Evolutionary conservation across 306 rosid species (phyloP).

Genomic region (Notholithocarpus densiflorus): DNA sequence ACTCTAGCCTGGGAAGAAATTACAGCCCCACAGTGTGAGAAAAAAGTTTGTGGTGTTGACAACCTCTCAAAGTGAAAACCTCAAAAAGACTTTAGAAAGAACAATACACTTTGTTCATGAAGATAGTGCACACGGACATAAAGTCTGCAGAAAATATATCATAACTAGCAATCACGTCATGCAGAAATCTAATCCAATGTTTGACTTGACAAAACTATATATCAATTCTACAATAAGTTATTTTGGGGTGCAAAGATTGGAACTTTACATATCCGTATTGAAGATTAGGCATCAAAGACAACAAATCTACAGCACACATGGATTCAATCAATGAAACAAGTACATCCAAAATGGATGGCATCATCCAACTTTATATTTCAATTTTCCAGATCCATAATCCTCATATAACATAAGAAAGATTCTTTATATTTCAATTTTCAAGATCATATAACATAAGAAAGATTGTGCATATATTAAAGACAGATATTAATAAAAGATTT

Average conservation of each 20-base stretch:
- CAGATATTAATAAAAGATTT: constrained; percentile 4
- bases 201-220: not conserved
- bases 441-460: not conserved
- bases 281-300: not conserved
- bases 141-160: too few relatives aligned
- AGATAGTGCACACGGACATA: too few relatives aligned
- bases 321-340: not conserved
- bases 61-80: too few relatives aligned
- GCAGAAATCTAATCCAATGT: not conserved
- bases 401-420: too few relatives aligned
- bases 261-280: not conserved
- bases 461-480: not conserved
- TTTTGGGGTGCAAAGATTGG: not conserved
- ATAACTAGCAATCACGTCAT: too few relatives aligned
- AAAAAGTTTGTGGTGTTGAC: too few relatives aligned
- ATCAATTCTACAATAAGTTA: not conserved
- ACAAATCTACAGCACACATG: not conserved
- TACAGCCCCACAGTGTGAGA: too few relatives aligned
- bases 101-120: too few relatives aligned
- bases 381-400: too few relatives aligned
- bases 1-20: too few relatives aligned
- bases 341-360: not conserved
- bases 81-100: too few relatives aligned
- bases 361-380: not conserved
- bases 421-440: too few relatives aligned